Base-by-base conservation (phyloP, 2,329 filamentous ascomycete species). In the Colletotrichum cuscutae region DNA sequence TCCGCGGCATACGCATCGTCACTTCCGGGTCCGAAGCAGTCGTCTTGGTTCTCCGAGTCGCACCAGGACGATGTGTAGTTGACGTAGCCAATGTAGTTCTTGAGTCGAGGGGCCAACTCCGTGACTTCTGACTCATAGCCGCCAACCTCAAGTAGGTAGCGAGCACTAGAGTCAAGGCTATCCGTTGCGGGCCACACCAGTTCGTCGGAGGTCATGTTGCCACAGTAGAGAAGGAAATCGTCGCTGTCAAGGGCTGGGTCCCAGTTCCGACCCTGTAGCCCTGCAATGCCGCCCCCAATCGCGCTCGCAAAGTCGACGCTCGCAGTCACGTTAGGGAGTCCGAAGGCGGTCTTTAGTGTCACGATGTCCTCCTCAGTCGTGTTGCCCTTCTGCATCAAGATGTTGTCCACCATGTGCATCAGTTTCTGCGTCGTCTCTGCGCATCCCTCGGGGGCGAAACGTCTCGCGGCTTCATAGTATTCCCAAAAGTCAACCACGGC, bases 401-500 rank as follows among this genome's bases (percentile, higher is more conserved):
- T 86, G 58, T 83, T 85, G 77, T 90, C 89, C 49, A 89, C 78
- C 5, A 88, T 79, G 56, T 87, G 80, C 0, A 85, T 87, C 15
- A 90, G 77, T 74, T 85, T 91, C 78, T 93, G 90, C 0, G 91
- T 92, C 1, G 87, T 87, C 1, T 85, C 82, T 35, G 95, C 87
- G 78, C 94, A 97, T 24, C 89, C 88, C 0, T 86, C 81, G 77
- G 88, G 88, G 0, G 83, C 83, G 71, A 82, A 89, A 22, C 85
- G 78, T 1, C 85, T 83, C 0, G 86, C 85, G 1, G 87, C 88
- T 76, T 89, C 87, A 56, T 81, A 86, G 75, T 90, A 90, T 77
- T 88, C 79, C 87, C 93, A 96, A 81, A 92, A 95, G 77, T 97
- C 93, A 75, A 90, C 91, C 61, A 97, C 92, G 4, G 94, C 94